phyloP scores from a whole-genome alignment of 768 basidiomycete species.

The Russula dissimulans region DNA sequence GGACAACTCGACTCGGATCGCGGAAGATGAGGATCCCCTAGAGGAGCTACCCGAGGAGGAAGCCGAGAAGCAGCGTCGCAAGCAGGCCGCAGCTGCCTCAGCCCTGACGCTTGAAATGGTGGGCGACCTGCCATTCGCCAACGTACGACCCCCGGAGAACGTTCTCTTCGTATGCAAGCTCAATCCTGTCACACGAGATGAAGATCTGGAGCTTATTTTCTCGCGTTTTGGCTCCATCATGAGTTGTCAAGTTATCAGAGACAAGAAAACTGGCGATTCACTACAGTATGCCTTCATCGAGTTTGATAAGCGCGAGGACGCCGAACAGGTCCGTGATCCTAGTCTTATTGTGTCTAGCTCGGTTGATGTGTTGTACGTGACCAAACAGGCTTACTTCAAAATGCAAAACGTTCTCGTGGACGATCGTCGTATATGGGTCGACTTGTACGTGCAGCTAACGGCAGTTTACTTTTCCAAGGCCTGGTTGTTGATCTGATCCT shows the following conservation, averaged over 20 bases:
- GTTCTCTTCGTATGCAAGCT: constrained; percentile 98
- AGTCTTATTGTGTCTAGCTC: not conserved
- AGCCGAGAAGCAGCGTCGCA: constrained; percentile 68
- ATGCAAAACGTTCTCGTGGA: constrained; percentile 99
- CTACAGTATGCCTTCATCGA: constrained; percentile 98
- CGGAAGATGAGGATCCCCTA: constrained; percentile 89
- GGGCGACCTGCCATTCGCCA: constrained; percentile 95
- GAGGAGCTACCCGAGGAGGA: constrained; percentile 79
- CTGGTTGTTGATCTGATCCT: constrained; percentile 19
- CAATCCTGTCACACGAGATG: constrained; percentile 90
- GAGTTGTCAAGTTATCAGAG: constrained; percentile 95
- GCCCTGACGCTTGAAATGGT: constrained; percentile 99
- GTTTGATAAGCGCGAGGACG: constrained; percentile 88
- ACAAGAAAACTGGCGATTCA: constrained; percentile 92
- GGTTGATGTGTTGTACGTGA: not conserved
- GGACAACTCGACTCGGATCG: constrained; percentile 82
- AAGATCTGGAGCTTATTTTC: constrained; percentile 96
- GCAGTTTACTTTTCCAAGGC: not conserved
- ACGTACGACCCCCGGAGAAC: constrained; percentile 96
- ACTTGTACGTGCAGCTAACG: constrained; percentile 59
- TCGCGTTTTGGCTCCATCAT: constrained; percentile 91
- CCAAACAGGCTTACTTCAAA: constrained; percentile 85
- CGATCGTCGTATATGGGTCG: constrained; percentile 97
- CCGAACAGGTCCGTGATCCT: constrained; percentile 65
- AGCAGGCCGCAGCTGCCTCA: constrained; percentile 83